These are phyloP conservation scores for Filobasidium floriforme DNA, from an alignment of 768 basidiomycete species.

Conservation along the genomic window DNA sequence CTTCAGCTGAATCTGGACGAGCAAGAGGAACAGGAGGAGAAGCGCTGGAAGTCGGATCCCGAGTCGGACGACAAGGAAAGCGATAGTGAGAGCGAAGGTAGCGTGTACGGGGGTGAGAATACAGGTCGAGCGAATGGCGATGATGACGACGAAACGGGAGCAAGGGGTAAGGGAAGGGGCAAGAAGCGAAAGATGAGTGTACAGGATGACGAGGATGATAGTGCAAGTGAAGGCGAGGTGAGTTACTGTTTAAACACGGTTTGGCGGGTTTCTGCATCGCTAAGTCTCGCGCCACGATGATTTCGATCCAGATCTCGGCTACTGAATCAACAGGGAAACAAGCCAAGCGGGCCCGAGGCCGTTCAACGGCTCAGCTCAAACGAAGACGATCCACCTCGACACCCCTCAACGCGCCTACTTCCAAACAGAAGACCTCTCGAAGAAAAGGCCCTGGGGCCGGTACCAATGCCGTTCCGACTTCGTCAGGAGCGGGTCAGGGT, in stretches of 20 bases:
- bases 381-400: conserved; percentile 2
- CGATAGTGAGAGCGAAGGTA: not conserved
- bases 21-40: conserved; percentile 4
- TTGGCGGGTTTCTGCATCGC: not conserved
- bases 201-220: not conserved
- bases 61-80: not conserved
- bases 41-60: not conserved
- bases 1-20: too few species aligned
- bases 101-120: not conserved
- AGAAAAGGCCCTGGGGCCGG: not conserved
- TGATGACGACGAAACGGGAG: not conserved
- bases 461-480: not conserved
- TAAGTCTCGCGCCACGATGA: too few species aligned
- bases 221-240: not conserved
- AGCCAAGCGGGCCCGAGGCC: not conserved
- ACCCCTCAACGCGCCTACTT: not conserved
- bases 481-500: not conserved
- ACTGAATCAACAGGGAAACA: not conserved
- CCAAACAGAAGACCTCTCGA: not conserved
- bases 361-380: not conserved
- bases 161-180: not conserved
- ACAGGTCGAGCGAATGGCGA: not conserved
- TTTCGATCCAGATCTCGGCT: not conserved
- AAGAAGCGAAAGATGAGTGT: not conserved
- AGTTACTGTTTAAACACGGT: not conserved